A percentile compares a stretch with the other conserved stretches of the same genome.
phyloP scores from a whole-genome alignment of 768 basidiomycete species.

The Strobilomyces echinocephalus region DNA sequence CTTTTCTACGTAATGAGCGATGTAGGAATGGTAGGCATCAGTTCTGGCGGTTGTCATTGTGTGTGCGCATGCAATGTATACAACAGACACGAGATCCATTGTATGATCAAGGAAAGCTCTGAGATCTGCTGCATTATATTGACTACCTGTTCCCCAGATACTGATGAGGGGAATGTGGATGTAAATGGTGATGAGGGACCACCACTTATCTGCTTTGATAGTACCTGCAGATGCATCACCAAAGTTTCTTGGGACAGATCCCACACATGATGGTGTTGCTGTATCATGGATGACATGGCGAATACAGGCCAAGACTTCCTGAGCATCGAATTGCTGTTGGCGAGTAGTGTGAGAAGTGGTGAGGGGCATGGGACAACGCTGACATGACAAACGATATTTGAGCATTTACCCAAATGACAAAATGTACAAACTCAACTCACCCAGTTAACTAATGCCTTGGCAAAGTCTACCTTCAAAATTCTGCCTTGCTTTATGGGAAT shows the following conservation, averaged over 20 bases:
- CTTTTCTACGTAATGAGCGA: constrained; percentile 21
- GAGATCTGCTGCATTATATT: not conserved
- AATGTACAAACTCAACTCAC: not conserved
- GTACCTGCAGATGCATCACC: not conserved
- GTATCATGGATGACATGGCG: not conserved
- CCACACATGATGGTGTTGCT: not conserved
- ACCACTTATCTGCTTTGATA: constrained; percentile 1
- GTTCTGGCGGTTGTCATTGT: constrained; percentile 8
- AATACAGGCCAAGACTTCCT: not conserved
- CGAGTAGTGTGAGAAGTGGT: not conserved
- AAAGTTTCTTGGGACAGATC: not conserved
- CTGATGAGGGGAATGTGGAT: not conserved
- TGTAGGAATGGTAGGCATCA: constrained; percentile 5
- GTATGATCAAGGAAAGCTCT: constrained; percentile 14
- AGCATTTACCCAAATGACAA: too few relatives aligned
- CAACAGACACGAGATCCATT: constrained; percentile 29
- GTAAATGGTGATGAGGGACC: not conserved
- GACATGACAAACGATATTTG: too few relatives aligned
- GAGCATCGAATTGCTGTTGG: too few relatives aligned
- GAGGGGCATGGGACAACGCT: not conserved
- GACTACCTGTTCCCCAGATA: not conserved
- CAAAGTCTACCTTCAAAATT: not conserved
- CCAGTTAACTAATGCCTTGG: not conserved
- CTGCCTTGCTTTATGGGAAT: not conserved
- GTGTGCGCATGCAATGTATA: constrained; percentile 16